Percentiles rank a stretch among this genome's conserved stretches.
These are phyloP conservation scores for Tetrapisispora phaffii DNA, from an alignment of 805 yeast genomes.

Conservation along the genomic window DNA sequence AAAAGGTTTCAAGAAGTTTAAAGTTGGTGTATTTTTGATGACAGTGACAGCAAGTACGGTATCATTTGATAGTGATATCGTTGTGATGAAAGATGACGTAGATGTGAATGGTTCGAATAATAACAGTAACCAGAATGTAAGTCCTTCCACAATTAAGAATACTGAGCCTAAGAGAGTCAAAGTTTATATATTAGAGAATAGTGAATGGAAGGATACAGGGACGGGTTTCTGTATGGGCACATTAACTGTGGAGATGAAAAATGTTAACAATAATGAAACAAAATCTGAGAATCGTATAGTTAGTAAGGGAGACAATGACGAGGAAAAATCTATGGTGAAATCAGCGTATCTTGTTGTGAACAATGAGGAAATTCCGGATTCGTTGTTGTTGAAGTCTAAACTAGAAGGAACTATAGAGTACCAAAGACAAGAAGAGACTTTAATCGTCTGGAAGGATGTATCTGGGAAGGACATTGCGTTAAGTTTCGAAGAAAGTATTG, in stretches of 20 bases:
- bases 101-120: not conserved
- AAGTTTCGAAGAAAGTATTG: constrained; percentile 84
- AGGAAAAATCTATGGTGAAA: constrained; percentile 1
- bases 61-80: not conserved
- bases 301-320: constrained; percentile 14
- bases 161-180: constrained; percentile 69
- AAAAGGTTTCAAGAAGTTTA: not conserved
- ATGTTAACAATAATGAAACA: not conserved
- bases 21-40: not conserved
- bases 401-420: constrained; percentile 73
- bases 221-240: constrained; percentile 85
- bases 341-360: constrained; percentile 59
- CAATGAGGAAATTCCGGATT: constrained; percentile 53
- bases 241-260: constrained; percentile 19
- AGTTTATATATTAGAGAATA: constrained; percentile 74
- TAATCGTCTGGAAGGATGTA: constrained; percentile 86
- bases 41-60: not conserved
- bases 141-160: constrained; percentile 2
- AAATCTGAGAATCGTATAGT: not conserved
- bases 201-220: constrained; percentile 85
- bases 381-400: constrained; percentile 50
- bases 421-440: constrained; percentile 88
- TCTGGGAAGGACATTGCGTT: constrained; percentile 71
- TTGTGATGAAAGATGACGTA: not conserved
- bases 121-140: not conserved